Evolutionary conservation across 352 stramenopile genomes (phyloP).

Genomic region (Phytophthora sp.): DNA sequence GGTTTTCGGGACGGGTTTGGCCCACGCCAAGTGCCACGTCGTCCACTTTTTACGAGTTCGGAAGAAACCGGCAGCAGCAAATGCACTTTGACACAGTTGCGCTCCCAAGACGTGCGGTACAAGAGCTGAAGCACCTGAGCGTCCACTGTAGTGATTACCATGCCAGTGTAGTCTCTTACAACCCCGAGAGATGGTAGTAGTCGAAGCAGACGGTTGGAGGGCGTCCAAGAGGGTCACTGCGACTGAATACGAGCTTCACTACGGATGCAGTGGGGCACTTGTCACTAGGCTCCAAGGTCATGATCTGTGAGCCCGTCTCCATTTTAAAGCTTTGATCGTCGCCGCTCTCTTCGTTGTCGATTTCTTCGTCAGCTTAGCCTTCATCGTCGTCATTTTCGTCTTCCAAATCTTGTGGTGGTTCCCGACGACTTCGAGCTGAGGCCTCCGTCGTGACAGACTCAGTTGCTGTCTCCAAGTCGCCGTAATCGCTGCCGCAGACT

Average conservation of each 20-base stretch:
- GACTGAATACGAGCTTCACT: slow-evolving; percentile 66
- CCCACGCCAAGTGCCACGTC: slow-evolving; percentile 68
- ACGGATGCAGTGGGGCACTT: slow-evolving; percentile 45
- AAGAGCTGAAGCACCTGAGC: slow-evolving; percentile 48
- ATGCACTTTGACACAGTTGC: slow-evolving; percentile 94
- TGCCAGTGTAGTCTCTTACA: slow-evolving; percentile 44
- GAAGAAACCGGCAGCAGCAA: slow-evolving; percentile 73
- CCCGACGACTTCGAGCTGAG: too few relatives aligned
- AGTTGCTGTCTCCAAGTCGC: too few relatives aligned
- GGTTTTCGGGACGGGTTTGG: slow-evolving; percentile 70
- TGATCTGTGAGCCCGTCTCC: slow-evolving; percentile 1
- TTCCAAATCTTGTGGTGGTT: slow-evolving; percentile 33
- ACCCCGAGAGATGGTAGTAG: slow-evolving; percentile 75
- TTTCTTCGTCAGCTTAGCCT: slow-evolving; percentile 24
- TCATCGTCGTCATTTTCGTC: slow-evolving; percentile 27
- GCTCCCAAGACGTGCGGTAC: slow-evolving; percentile 91
- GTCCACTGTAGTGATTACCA: slow-evolving; percentile 47
- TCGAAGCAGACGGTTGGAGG: slow-evolving; percentile 89
- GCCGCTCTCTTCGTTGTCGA: slow-evolving; percentile 44
- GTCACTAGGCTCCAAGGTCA: slow-evolving; percentile 22
- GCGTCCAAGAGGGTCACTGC: slow-evolving; percentile 45
- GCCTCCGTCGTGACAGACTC: too few relatives aligned
- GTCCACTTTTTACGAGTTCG: slow-evolving; percentile 68
- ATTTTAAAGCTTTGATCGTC: slow-evolving; percentile 33
- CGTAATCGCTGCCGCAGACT: slow-evolving; percentile 30